Conservation (phyloP, 208 protist species). For the Crithidia brevicula region DNA sequence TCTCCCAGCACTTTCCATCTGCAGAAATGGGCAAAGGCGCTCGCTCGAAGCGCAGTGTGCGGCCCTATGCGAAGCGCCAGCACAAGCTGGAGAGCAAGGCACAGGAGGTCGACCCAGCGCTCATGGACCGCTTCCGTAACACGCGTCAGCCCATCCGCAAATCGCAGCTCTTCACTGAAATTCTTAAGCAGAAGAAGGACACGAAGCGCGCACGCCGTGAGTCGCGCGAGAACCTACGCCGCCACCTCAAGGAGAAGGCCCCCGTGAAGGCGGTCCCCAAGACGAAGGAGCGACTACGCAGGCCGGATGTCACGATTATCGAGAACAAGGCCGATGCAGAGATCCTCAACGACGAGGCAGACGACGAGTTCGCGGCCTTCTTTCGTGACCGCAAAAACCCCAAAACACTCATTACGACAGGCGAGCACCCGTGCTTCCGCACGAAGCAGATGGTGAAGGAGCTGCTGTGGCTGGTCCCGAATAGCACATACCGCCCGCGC, state of each 20-base stretch:
- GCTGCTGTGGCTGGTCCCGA: conserved; percentile 88
- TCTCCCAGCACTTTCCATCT: neutral
- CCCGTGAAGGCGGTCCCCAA: conserved; percentile 84
- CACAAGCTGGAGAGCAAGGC: conserved; percentile 51
- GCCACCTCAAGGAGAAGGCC: conserved; percentile 70
- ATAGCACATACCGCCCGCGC: conserved; percentile 84
- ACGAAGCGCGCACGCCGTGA: conserved; percentile 86
- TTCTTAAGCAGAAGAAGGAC: conserved; percentile 90
- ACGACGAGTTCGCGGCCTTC: conserved; percentile 90
- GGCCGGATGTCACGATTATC: conserved; percentile 75
- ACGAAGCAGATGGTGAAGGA: conserved; percentile 91
- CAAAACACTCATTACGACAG: conserved; percentile 88
- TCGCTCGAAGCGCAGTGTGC: conserved; percentile 68
- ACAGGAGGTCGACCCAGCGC: conserved; percentile 69
- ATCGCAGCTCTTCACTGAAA: conserved; percentile 85
- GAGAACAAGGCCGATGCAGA: conserved; percentile 76
- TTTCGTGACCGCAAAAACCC: conserved; percentile 75
- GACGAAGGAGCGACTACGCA: conserved; percentile 89
- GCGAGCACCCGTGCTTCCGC: conserved; percentile 83
- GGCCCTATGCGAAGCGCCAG: conserved; percentile 34
- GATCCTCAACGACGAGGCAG: conserved; percentile 86
- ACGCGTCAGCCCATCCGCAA: conserved; percentile 86
- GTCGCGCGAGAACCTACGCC: conserved; percentile 75
- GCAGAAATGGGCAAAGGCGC: conserved; percentile 76
- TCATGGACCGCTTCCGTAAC: conserved; percentile 84